A percentile compares a stretch with the other conserved stretches of the same genome.
These are phyloP conservation scores for Piromyces finnis DNA, from an alignment of 192 early-diverging fungal genomes.

Conservation along the genomic window DNA sequence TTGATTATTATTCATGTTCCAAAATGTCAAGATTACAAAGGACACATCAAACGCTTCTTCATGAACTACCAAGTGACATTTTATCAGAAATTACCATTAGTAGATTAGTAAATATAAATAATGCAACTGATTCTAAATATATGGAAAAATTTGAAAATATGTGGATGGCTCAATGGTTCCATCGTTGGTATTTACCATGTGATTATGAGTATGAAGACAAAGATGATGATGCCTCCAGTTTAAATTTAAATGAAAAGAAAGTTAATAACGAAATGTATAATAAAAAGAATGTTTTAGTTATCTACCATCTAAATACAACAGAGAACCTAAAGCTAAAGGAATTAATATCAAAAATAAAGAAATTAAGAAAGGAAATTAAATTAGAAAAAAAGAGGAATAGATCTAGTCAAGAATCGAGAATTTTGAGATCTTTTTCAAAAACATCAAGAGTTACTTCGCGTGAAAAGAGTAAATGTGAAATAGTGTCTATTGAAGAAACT, in stretches of 20 bases:
- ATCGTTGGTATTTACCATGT: not conserved
- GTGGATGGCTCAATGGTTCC: not conserved
- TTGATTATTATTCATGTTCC: not conserved
- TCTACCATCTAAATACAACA: not conserved
- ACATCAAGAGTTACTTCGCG: not conserved
- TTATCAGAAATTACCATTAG: not conserved
- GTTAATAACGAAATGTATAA: not conserved
- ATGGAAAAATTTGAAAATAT: not conserved
- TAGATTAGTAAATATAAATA: not conserved
- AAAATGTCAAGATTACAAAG: not conserved
- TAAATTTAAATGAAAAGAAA: not conserved
- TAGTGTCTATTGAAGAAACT: not conserved
- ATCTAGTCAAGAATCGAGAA: not conserved
- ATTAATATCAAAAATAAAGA: not conserved
- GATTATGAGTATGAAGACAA: not conserved
- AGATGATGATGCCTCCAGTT: not conserved
- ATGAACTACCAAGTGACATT: not conserved
- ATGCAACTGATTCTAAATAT: not conserved
- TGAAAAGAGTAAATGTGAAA: not conserved
- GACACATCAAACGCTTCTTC: not conserved
- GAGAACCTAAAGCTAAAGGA: not conserved
- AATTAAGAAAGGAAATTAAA: not conserved
- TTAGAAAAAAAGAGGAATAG: not conserved
- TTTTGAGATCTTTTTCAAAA: not conserved
- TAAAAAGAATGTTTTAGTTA: not conserved